These are phyloP conservation scores for Amanita molliuscula DNA, from an alignment of 768 basidiomycete species.

Conservation along the genomic window DNA sequence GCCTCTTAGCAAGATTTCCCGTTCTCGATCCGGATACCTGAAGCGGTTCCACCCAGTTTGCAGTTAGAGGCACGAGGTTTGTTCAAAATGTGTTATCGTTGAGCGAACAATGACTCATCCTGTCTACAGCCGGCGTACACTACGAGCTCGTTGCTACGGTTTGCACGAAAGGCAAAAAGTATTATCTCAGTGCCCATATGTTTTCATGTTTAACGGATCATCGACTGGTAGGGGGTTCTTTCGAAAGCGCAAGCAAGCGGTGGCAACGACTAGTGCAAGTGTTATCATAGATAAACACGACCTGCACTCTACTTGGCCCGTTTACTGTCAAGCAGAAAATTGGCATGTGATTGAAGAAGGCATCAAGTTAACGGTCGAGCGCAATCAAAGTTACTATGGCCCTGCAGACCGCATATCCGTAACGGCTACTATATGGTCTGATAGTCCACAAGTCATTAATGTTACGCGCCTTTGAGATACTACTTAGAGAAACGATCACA, in stretches of 20 bases:
- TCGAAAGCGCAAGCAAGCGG: constrained; percentile 64
- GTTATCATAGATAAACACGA: constrained; percentile 92
- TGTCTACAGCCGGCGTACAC: constrained; percentile 57
- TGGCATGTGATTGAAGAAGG: constrained; percentile 59
- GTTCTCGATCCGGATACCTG: constrained; percentile 86
- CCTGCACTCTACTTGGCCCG: constrained; percentile 87
- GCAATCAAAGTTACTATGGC: constrained; percentile 72
- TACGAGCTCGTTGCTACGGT: constrained; percentile 88
- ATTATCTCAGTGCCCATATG: background rate
- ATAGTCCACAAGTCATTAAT: constrained; percentile 56
- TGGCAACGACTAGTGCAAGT: constrained; percentile 54
- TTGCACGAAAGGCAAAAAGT: constrained; percentile 83
- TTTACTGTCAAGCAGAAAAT: constrained; percentile 71
- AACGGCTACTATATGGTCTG: constrained; percentile 62
- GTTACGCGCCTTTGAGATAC: constrained; percentile 77
- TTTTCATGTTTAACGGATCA: constrained; percentile 1
- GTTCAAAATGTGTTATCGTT: constrained; percentile 9
- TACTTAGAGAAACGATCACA: constrained; percentile 66
- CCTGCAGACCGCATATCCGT: constrained; percentile 76
- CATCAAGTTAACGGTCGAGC: constrained; percentile 65
- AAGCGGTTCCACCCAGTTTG: constrained; percentile 82
- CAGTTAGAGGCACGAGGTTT: constrained; percentile 67
- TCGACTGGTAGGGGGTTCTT: constrained; percentile 59
- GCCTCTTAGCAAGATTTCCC: constrained; percentile 80
- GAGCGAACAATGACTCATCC: background rate